These are phyloP conservation scores for Epichloe gansuensis DNA, from an alignment of 2,329 filamentous ascomycete genomes.

Conservation along the genomic window DNA sequence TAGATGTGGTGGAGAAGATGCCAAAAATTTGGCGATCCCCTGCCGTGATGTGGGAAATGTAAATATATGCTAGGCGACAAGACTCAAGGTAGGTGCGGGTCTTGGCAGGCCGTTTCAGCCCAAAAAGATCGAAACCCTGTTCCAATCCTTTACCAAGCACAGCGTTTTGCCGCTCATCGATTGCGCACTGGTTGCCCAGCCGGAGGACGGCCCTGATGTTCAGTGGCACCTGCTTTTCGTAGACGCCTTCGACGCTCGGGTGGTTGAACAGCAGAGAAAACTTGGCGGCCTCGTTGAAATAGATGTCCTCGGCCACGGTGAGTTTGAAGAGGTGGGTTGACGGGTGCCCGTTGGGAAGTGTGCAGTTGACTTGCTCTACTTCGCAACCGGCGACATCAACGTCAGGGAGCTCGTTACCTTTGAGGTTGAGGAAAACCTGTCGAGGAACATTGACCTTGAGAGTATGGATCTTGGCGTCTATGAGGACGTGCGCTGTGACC, in stretches of 20 bases:
- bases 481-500: constrained; percentile 78
- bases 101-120: constrained; percentile 57
- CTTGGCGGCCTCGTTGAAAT: constrained; percentile 72
- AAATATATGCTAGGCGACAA: constrained; percentile 68
- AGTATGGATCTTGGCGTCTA: constrained; percentile 81
- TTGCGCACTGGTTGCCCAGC: constrained; percentile 81
- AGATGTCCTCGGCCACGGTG: constrained; percentile 76
- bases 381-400: constrained; percentile 75
- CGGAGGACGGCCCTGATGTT: constrained; percentile 78
- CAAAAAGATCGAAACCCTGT: constrained; percentile 77
- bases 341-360: constrained; percentile 85
- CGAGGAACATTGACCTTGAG: constrained; percentile 83
- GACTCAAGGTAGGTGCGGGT: constrained; percentile 59
- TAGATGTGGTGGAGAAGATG: constrained; percentile 70
- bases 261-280: constrained; percentile 79
- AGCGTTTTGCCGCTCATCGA: constrained; percentile 80
- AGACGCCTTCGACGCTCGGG: constrained; percentile 89
- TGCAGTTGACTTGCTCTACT: constrained; percentile 88
- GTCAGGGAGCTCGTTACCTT: constrained; percentile 74
- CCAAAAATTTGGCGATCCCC: constrained; percentile 90
- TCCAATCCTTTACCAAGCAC: constrained; percentile 88
- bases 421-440: constrained; percentile 83
- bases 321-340: constrained; percentile 92
- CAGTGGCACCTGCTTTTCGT: constrained; percentile 84
- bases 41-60: constrained; percentile 82